Evolutionary conservation across 495 filamentous ascomycete species (phyloP).

Genomic region (Hypomontagnella submonticulosa): DNA sequence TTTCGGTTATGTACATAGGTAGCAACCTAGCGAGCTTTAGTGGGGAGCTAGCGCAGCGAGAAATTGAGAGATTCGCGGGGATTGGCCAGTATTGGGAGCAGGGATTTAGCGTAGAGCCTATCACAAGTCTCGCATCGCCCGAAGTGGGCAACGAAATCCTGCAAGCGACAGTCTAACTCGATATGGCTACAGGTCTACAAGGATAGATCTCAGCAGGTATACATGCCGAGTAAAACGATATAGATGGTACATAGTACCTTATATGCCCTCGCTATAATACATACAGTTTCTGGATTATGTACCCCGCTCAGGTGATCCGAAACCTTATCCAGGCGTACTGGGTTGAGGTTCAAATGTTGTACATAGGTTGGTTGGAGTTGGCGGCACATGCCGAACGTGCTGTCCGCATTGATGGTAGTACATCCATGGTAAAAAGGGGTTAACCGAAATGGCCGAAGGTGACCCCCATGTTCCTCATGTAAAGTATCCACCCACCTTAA

Average conservation of each 20-base stretch:
- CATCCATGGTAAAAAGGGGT: conserved; percentile 18
- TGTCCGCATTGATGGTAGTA: too few species aligned
- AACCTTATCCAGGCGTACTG: conserved; percentile 28
- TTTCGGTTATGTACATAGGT: conserved; percentile 41
- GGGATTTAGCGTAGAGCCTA: conserved; percentile 18
- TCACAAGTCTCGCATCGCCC: conserved; percentile 27
- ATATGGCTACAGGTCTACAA: conserved; percentile 26
- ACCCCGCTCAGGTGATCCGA: conserved; percentile 36
- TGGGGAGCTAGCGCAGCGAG: conserved; percentile 12
- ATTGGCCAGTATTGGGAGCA: conserved; percentile 20
- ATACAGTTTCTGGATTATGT: conserved; percentile 6
- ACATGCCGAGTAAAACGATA: conserved; percentile 13
- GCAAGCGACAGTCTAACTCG: conserved; percentile 26
- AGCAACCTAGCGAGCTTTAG: conserved; percentile 22
- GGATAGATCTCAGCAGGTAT: conserved; percentile 25
- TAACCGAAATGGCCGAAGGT: conserved; percentile 31
- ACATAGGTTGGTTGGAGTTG: too few species aligned
- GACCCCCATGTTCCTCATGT: conserved; percentile 22
- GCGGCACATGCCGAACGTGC: too few species aligned
- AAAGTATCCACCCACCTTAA: not conserved
- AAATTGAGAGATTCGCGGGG: conserved; percentile 10
- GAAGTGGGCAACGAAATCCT: conserved; percentile 34
- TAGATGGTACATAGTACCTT: conserved; percentile 11
- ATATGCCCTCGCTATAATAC: not conserved
- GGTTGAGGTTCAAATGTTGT: conserved; percentile 3